Conservation (phyloP, 2,329 filamentous ascomycete species). For the Arachnopeziza araneosa region DNA sequence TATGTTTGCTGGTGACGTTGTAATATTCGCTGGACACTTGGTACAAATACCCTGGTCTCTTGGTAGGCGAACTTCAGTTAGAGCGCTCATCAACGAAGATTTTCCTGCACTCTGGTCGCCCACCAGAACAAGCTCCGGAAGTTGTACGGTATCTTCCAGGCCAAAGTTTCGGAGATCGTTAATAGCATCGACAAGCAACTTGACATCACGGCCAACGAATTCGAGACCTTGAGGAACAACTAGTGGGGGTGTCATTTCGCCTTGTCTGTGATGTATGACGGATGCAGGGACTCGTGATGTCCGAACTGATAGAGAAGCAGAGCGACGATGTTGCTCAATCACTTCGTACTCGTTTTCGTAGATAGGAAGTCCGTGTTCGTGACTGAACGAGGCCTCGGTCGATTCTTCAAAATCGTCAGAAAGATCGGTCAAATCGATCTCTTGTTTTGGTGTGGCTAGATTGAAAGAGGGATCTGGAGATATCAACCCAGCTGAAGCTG, state of each 20-base stretch:
- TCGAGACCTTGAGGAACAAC: slow-evolving; percentile 32
- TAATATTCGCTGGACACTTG: slow-evolving; percentile 74
- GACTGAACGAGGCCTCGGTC: neutral
- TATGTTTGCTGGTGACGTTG: slow-evolving; percentile 47
- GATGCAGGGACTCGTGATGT: neutral
- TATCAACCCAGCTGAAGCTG: slow-evolving; percentile 5
- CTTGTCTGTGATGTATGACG: neutral
- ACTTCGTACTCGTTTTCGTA: neutral
- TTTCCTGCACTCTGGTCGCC: slow-evolving; percentile 86
- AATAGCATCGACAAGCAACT: slow-evolving; percentile 59
- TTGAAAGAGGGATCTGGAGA: slow-evolving; percentile 13
- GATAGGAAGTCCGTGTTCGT: slow-evolving; percentile 2
- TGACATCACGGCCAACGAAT: slow-evolving; percentile 56
- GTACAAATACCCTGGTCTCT: slow-evolving; percentile 71
- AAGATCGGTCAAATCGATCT: slow-evolving; percentile 4
- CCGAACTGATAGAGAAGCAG: neutral
- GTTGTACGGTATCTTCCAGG: slow-evolving; percentile 58
- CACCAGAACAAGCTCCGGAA: slow-evolving; percentile 77
- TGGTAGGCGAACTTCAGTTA: slow-evolving; percentile 66
- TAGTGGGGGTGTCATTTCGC: neutral
- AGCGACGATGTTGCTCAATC: neutral
- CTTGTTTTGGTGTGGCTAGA: slow-evolving; percentile 7
- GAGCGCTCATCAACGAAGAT: slow-evolving; percentile 58
- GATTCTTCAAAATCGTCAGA: neutral
- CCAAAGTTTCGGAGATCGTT: slow-evolving; percentile 66